Evolutionary conservation across 768 basidiomycete genomes (phyloP), one percentile per base, ranked within the genome.

Genomic region (Suillus subaureus): DNA sequence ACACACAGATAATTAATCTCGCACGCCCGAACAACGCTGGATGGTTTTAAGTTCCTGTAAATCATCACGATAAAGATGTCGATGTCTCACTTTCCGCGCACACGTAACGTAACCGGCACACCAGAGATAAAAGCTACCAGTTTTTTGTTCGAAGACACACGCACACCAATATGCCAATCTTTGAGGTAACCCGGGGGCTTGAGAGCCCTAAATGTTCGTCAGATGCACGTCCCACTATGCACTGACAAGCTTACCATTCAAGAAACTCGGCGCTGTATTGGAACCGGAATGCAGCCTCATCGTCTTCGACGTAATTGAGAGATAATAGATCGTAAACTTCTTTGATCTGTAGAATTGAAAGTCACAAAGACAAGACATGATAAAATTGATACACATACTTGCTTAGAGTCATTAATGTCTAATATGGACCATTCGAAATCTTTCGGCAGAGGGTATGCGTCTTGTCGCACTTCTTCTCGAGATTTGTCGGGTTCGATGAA

Each of bases 1-100:
- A 98, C 89, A 72, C 95, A 97, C 60, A 99, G 90, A 78, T 93
- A 99, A 77, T 99, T 99, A 81, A 99, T 96, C 78, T 99, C 97
- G 75, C 89, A 89, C 49, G 89, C 87, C 35, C 78, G 80, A 73
- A 99, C 84, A 6, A 82, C 78, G 55, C 93, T 96, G 66, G 42
- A 65, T 71, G 33, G n/a, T 16, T 47, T 70, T 57, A 69, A 66
- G 55, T 28, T 54, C 23, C 61, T 43, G 49, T 23, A 47, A 39
- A 61, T 12, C n/a, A 49, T 61, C 12, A 63, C 16, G 21, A 49
- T 35, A 51, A 39, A 18, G 62, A 49, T 51, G 23, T 77, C 91
- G 63, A 49, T 51, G 26, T 77, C 91, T 75, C 71, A 97, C 97
- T 90, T 88, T 64, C 84, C 78, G 51, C 96, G 90, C 11, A 97